Conservation (phyloP, 768 basidiomycete genomes). For the Epithele typhae region DNA sequence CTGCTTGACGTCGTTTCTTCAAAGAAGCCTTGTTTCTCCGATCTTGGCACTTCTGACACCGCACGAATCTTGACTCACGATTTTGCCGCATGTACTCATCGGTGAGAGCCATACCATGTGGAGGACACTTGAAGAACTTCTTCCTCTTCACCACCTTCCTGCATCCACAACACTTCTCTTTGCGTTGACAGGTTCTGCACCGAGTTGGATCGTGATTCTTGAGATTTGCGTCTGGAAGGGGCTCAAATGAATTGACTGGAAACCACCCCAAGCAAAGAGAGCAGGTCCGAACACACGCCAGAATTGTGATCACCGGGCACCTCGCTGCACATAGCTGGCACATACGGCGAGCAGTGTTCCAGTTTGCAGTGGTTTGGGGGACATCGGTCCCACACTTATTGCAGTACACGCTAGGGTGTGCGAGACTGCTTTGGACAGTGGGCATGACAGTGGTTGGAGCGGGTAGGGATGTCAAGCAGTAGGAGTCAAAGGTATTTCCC, state of each 20-base stretch:
- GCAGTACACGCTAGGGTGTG: background rate
- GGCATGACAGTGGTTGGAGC: slow-evolving; percentile 7
- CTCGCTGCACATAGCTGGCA: background rate
- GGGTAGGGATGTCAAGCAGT: no score
- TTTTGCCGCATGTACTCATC: no score
- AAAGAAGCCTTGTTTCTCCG: no score
- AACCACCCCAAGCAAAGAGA: background rate
- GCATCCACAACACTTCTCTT: background rate
- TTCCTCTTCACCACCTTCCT: background rate
- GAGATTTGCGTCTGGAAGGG: background rate
- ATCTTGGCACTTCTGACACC: no score
- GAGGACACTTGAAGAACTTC: no score
- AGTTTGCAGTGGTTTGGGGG: background rate
- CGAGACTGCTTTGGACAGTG: background rate
- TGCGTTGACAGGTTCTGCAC: background rate
- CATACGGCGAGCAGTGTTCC: background rate
- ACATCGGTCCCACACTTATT: background rate
- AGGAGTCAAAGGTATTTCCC: no score
- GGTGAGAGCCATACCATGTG: no score
- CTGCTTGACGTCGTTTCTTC: no score
- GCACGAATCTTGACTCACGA: no score
- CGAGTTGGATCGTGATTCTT: background rate
- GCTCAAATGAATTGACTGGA: background rate
- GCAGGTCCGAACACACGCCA: background rate
- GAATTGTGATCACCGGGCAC: background rate